Conservation (phyloP, 73 alveolate species). For the Blepharisma stoltei region DNA sequence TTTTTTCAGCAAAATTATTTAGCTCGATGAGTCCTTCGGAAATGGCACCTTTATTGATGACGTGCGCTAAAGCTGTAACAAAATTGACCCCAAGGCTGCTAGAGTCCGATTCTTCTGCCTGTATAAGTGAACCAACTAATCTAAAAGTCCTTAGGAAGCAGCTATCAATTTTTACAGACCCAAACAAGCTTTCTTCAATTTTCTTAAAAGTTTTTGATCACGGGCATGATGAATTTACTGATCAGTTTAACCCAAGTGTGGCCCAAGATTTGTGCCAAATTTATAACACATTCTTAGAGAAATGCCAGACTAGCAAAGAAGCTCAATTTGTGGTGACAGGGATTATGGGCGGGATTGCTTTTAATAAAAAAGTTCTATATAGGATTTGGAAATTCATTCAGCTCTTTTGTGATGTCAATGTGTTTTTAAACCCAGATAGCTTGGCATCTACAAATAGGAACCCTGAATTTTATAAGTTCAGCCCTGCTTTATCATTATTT, state of each 20-base stretch:
- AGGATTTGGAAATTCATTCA: slow-evolving; percentile 57
- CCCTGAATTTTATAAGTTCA: not conserved
- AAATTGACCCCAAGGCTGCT: slow-evolving; percentile 5
- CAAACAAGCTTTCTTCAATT: not conserved
- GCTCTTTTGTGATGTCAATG: slow-evolving; percentile 44
- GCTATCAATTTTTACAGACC: not conserved
- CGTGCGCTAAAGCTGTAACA: not conserved
- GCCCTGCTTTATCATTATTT: slow-evolving; percentile 9
- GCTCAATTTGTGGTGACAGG: slow-evolving; percentile 38
- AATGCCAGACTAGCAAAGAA: slow-evolving; percentile 25
- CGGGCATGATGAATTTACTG: slow-evolving; percentile 32
- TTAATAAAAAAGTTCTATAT: slow-evolving; percentile 48
- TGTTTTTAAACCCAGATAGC: not conserved
- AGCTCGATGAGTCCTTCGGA: slow-evolving; percentile 22
- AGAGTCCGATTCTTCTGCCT: slow-evolving; percentile 6
- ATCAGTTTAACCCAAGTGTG: slow-evolving; percentile 46
- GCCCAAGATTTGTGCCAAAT: slow-evolving; percentile 52
- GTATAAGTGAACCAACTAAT: not conserved
- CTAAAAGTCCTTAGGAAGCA: slow-evolving; percentile 5
- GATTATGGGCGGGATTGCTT: slow-evolving; percentile 62
- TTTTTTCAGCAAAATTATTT: not conserved
- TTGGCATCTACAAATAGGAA: not conserved
- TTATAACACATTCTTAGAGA: slow-evolving; percentile 51
- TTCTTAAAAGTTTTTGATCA: not conserved
- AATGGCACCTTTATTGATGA: not conserved